Base-by-base conservation (phyloP, 2,329 filamentous ascomycete genomes). In the Colletotrichum tofieldiae region DNA sequence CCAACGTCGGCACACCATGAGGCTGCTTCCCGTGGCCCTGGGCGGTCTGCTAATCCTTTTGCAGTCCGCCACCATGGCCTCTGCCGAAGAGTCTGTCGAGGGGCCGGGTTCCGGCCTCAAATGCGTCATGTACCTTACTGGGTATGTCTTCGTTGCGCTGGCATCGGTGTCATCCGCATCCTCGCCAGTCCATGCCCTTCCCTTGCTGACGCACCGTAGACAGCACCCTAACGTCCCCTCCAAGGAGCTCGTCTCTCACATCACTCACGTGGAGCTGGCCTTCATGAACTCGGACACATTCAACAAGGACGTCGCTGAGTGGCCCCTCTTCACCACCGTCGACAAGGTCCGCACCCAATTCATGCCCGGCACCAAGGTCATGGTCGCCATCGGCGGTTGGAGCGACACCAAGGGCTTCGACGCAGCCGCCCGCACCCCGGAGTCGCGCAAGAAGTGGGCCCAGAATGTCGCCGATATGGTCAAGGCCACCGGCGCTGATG, bases 351-450 rank as follows among this genome's bases (percentile, higher is more conserved):
- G 90, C 5, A 70, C 77, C 23, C 81, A 84, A 65, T 90, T 92
- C 72, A 80, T 81, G 8, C 71, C 81, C 0, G 84, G 84, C 35
- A 91, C 91, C 26, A 91, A 92, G 75, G 81, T 94, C 29, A 87
- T 92, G 83, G 86, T 94, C 47, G 92, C 93, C 26, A 90, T 95
- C 74, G 93, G 93, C 14, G 93, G 93, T 64, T 95, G 93, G 93
- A 92, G 92, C 0, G 91, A 94, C 72, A 91, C 88, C 0, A 79
- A 80, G 8, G 92, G 92, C 0, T 94, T 93, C 77, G 86, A 87
- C 0, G 79, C 79, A 12, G 92, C 87, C 0, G 89, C 90, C 1
- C 85, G 61, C 8, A 65, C 60, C n/a, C 63, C 64, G 9, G 43
- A 63, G 7, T 87, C 85, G 1, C 87, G 91, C 20, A 83, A 85